Evolutionary conservation across 2,329 filamentous ascomycete genomes (phyloP).

Genomic region (Arthroderma sp.): DNA sequence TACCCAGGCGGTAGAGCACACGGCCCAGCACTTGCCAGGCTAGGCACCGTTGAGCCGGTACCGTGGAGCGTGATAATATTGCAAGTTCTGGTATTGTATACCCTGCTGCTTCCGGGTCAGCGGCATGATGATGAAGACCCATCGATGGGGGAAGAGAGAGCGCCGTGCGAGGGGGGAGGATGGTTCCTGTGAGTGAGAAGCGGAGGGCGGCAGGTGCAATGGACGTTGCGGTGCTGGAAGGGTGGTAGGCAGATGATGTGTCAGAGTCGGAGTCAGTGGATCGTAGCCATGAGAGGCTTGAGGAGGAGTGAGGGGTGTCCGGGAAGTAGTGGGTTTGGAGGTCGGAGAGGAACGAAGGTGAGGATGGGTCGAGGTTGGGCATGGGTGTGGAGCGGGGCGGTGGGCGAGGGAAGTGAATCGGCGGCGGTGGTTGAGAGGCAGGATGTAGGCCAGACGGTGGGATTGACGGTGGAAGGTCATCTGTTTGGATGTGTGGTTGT

Average conservation of each 20-base stretch:
- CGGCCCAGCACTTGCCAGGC: constrained; percentile 85
- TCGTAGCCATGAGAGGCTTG: constrained; percentile 81
- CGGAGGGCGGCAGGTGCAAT: constrained; percentile 57
- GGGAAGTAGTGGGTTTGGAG: constrained; percentile 93
- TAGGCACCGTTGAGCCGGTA: constrained; percentile 77
- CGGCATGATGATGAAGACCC: constrained; percentile 85
- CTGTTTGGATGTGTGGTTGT: constrained; percentile 13
- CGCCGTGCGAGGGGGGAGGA: constrained; percentile 66
- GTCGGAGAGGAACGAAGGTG: constrained; percentile 69
- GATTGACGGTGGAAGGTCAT: constrained; percentile 27
- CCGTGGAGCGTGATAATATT: constrained; percentile 64
- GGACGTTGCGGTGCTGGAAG: constrained; percentile 57
- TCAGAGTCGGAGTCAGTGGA: constrained; percentile 53
- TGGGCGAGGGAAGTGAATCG: constrained; percentile 36
- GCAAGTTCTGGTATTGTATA: constrained; percentile 86
- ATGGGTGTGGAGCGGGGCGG: constrained; percentile 35
- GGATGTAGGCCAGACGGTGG: constrained; percentile 30
- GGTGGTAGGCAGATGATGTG: constrained; percentile 68
- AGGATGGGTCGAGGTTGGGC: constrained; percentile 70
- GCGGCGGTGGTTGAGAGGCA: constrained; percentile 28
- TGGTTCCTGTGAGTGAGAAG: constrained; percentile 72
- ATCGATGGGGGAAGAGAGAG: constrained; percentile 61
- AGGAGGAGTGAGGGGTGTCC: constrained; percentile 69
- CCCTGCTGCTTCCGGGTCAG: constrained; percentile 83
- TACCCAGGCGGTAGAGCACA: constrained; percentile 69